Percentiles rank a stretch among this genome's conserved stretches.
phyloP scores from a whole-genome alignment of 2,329 filamentous ascomycete genomes.

The Claviceps sp. region DNA sequence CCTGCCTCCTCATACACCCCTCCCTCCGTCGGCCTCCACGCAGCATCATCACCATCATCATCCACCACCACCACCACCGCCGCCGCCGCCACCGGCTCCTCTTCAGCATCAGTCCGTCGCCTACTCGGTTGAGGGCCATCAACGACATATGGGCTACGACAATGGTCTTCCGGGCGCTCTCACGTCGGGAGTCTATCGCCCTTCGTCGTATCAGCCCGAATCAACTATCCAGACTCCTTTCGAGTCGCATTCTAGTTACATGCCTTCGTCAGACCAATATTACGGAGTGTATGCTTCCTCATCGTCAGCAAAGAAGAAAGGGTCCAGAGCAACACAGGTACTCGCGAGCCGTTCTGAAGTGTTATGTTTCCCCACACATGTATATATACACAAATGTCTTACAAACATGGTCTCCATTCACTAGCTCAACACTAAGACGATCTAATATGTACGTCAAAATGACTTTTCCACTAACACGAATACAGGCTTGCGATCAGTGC shows the following conservation, averaged over 20 bases:
- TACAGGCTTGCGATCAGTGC: conserved; percentile 80
- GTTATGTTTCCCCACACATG: not conserved
- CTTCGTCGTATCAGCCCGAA: conserved; percentile 27
- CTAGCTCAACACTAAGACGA: not conserved
- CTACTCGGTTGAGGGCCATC: conserved; percentile 31
- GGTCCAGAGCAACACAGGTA: conserved; percentile 53
- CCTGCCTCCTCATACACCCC: conserved; percentile 19
- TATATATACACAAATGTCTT: too few species aligned
- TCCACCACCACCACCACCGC: not conserved
- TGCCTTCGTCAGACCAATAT: conserved; percentile 22
- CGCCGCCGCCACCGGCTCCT: conserved; percentile 2
- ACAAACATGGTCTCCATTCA: not conserved
- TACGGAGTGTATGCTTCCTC: conserved; percentile 30
- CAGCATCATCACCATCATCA: not conserved
- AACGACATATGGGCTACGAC: conserved; percentile 42
- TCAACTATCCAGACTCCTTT: conserved; percentile 27
- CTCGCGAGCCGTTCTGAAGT: not conserved
- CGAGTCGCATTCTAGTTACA: conserved; percentile 20
- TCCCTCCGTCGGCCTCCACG: conserved; percentile 19
- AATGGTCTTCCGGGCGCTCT: conserved; percentile 31
- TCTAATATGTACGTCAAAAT: not conserved
- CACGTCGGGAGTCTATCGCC: conserved; percentile 29
- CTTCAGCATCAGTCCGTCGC: conserved; percentile 17
- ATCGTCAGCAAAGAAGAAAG: conserved; percentile 40
- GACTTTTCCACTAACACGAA: conserved; percentile 4